Evolutionary conservation across 805 yeast species (phyloP).

Genomic region (Saturnispora dispora): DNA sequence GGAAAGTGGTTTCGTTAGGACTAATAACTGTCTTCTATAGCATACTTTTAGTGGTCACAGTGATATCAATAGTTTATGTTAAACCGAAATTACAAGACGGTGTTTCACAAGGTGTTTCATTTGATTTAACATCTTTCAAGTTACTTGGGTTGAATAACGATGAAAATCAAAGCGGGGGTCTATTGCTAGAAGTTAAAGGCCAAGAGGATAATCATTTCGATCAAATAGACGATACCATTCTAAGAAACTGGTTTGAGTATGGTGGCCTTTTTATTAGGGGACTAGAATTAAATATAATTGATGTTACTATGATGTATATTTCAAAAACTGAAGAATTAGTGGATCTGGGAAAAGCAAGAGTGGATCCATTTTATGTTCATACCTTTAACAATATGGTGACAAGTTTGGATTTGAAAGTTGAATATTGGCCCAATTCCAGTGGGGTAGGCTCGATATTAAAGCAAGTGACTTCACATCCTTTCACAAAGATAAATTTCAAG

Average conservation of each 20-base stretch:
- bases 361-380: constrained; percentile 28
- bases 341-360: constrained; percentile 26
- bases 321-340: constrained; percentile 3
- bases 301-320: neutral
- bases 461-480: constrained; percentile 25
- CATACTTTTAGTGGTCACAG: neutral
- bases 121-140: constrained; percentile 25
- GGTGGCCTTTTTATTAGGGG: constrained; percentile 27
- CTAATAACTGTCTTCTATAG: neutral
- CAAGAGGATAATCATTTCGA: constrained; percentile 25
- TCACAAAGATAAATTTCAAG: constrained; percentile 24
- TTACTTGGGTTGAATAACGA: constrained; percentile 21
- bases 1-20: neutral
- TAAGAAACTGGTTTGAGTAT: constrained; percentile 21
- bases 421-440: constrained; percentile 27
- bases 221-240: constrained; percentile 22
- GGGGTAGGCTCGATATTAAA: constrained; percentile 29
- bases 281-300: constrained; percentile 20
- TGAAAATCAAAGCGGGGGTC: constrained; percentile 23
- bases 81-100: constrained; percentile 25
- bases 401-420: constrained; percentile 22
- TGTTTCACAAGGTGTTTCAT: constrained; percentile 25
- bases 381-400: constrained; percentile 24
- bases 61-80: constrained; percentile 8
- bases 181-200: constrained; percentile 27